A percentile compares a stretch with the other conserved stretches of the same genome.
Evolutionary conservation across 2,329 filamentous ascomycete genomes (phyloP).

Genomic region (Chaetomium strumarium): DNA sequence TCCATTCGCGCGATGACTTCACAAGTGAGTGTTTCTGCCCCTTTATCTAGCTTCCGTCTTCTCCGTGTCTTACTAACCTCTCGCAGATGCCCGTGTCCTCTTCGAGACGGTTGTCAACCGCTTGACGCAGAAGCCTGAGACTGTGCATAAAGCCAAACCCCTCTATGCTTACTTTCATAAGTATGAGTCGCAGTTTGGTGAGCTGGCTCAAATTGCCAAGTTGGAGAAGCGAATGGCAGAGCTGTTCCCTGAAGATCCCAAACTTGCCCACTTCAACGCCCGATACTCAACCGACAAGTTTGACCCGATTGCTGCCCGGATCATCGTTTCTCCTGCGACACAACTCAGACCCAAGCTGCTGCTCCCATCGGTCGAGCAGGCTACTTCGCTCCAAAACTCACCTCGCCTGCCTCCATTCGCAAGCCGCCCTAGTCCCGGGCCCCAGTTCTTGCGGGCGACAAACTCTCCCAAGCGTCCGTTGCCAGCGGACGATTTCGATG

Average conservation of each 20-base stretch:
- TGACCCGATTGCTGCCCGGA: conserved; percentile 73
- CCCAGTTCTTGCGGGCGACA: conserved; percentile 41
- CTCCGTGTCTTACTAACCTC: conserved; percentile 24
- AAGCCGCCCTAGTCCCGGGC: conserved; percentile 39
- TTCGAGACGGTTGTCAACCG: conserved; percentile 91
- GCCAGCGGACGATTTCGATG: conserved; percentile 65
- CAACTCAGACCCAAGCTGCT: conserved; percentile 63
- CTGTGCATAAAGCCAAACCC: conserved; percentile 68
- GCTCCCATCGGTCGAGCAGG: conserved; percentile 50
- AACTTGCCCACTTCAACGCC: conserved; percentile 66
- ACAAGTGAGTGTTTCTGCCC: conserved; percentile 63
- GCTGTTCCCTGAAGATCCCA: conserved; percentile 84
- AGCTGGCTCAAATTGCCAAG: conserved; percentile 83
- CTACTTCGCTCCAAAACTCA: conserved; percentile 40
- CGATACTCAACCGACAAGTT: conserved; percentile 71
- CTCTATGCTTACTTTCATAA: conserved; percentile 91
- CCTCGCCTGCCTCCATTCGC: conserved; percentile 33
- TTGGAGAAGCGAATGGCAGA: conserved; percentile 90
- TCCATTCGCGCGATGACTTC: conserved; percentile 86
- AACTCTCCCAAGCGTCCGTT: conserved; percentile 59
- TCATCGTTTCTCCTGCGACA: conserved; percentile 73
- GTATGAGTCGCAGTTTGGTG: conserved; percentile 91
- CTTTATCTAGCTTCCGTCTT: background rate
- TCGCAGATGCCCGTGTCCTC: conserved; percentile 79
- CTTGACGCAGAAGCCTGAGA: conserved; percentile 70